Base-by-base conservation (phyloP, 495 filamentous ascomycete species). In the Darksidea phi region DNA sequence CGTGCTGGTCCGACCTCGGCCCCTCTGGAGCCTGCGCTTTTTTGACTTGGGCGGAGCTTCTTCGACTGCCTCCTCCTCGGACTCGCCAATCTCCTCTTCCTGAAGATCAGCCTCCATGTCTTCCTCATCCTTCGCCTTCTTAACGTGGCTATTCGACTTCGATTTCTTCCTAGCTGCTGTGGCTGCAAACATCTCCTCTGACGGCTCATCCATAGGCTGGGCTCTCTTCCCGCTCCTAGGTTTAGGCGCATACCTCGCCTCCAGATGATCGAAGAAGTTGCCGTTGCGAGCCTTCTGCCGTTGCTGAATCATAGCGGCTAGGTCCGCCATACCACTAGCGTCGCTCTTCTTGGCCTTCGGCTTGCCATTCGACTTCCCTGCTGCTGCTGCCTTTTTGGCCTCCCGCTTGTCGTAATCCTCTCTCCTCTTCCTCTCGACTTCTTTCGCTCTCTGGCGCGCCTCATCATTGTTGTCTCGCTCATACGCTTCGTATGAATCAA, bases 371-470 rank as follows among this genome's bases (percentile, higher is more conserved):
- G 25, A 17, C 41, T 24, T 59, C 21, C 18, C 52, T 63, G 63
- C 34, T 6, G 23, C 47, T 50, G 66, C 66, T 57, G 68, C 69
- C 42, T 54, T 59, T 41, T 67, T 66, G 32, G 61, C 68, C 38
- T 64, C 68, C 56, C 66, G 67, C 42, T 66, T 61, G 69, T 78
- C 64, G 78, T 82, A 28, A 83, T 63, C 70, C 80, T 79, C 48
- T 84, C 83, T 63, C 89, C 81, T 77, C 87, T 86, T 3, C 85
- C 86, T 26, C 65, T 89, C 86, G 0, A 88, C 90, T 73, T 94
- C 90, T 46, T 80, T 77, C 0, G 78, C 83, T 72, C 96, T 70
- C 58, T 69, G 67, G 43, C 62, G 42, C 18, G 63, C 61, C 24
- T 34, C 64, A 46, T 63, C 48, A 55, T 63, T 66, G 25, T 80